Conservation (phyloP, 2,329 filamentous ascomycete species). For the Colletotrichum lini region DNA sequence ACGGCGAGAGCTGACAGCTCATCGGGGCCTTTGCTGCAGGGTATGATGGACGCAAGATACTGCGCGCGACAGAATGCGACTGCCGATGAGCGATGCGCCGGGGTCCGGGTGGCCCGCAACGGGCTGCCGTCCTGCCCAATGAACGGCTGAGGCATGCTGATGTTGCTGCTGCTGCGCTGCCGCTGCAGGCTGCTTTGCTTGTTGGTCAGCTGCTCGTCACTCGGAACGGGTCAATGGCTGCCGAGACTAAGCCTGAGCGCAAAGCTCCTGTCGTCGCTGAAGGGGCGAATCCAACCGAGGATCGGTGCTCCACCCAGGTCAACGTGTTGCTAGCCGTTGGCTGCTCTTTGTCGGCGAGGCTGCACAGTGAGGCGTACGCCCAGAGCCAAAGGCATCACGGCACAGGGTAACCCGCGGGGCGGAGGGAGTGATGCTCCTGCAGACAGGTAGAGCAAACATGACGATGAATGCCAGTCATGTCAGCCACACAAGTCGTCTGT, state of each 20-base stretch:
- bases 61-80: conserved; percentile 34
- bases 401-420: conserved; percentile 6
- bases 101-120: neutral
- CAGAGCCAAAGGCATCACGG: neutral
- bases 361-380: conserved; percentile 22
- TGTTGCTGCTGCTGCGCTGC: neutral
- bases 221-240: conserved; percentile 49
- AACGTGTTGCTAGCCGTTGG: conserved; percentile 17
- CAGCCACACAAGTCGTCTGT: neutral
- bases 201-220: no score
- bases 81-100: conserved; percentile 20
- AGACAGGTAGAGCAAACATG: neutral
- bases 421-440: conserved; percentile 1
- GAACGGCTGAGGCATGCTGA: neutral
- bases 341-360: conserved; percentile 4
- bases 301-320: conserved; percentile 18
- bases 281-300: neutral
- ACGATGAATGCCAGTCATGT: neutral
- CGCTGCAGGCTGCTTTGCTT: no score
- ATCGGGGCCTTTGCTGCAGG: conserved; percentile 34
- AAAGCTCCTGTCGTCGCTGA: neutral
- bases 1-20: conserved; percentile 27
- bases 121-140: neutral
- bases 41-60: conserved; percentile 29
- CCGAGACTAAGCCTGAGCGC: conserved; percentile 27